Conservation (phyloP, 148 eudicot species). For the Camellia japonica region DNA sequence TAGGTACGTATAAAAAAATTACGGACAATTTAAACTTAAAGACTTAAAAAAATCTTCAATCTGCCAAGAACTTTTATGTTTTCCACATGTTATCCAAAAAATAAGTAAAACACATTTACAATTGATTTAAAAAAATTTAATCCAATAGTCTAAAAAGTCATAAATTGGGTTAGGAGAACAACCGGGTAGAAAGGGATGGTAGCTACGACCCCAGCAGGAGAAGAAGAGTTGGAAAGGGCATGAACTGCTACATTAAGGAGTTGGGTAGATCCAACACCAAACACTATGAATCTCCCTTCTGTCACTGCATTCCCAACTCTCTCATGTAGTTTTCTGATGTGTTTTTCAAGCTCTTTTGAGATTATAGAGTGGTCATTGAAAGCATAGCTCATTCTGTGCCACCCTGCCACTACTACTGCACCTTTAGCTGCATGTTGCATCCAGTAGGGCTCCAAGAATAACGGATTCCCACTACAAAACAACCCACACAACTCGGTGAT, state of each 20-base stretch:
- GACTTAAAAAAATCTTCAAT: no score
- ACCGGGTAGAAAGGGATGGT: conserved; percentile 41
- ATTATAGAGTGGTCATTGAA: conserved; percentile 9
- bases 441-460: conserved; percentile 47
- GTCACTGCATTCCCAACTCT: conserved; percentile 37
- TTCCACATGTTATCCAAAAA: no score
- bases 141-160: no score
- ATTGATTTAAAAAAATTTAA: no score
- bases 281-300: conserved; percentile 23
- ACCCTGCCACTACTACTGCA: conserved; percentile 38
- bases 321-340: conserved; percentile 30
- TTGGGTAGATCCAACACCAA: conserved; percentile 46
- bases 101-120: no score
- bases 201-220: conserved; percentile 26
- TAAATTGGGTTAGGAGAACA: not conserved
- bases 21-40: no score
- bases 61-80: no score
- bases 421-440: conserved; percentile 30
- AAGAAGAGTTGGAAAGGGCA: conserved; percentile 29
- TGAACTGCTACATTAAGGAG: conserved; percentile 49
- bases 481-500: no score
- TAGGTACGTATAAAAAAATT: no score
- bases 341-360: conserved; percentile 27
- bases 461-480: conserved; percentile 32
- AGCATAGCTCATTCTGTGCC: conserved; percentile 44